Conservation (phyloP, 164 flowering plant genomes). For the Piper longum region DNA sequence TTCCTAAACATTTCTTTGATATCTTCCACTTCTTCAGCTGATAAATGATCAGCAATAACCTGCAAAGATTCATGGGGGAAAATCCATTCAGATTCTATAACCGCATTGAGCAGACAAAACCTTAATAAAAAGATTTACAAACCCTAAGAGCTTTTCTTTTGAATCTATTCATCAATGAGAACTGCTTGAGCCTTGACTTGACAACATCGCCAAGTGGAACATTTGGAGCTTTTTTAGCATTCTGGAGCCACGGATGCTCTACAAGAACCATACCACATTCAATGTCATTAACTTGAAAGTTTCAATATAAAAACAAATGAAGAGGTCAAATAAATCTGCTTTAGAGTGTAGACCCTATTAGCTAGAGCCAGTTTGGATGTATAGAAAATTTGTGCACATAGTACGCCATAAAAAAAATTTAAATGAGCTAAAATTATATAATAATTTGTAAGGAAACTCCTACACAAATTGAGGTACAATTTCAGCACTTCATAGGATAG, state of each 20-base stretch:
- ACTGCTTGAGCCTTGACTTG: conserved; percentile 81
- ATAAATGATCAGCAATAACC: conserved; percentile 88
- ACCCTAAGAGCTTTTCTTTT: conserved; percentile 87
- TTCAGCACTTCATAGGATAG: too few species aligned
- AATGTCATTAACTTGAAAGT: background rate
- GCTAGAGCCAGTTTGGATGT: too few species aligned
- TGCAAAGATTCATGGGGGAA: conserved; percentile 10
- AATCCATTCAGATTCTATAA: background rate
- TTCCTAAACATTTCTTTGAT: conserved; percentile 69
- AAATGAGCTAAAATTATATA: too few species aligned
- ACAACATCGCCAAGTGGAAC: conserved; percentile 91
- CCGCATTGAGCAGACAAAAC: background rate
- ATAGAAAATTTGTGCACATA: too few species aligned
- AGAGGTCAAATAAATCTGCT: background rate
- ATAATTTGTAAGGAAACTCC: too few species aligned
- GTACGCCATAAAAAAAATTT: too few species aligned
- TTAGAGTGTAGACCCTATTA: too few species aligned
- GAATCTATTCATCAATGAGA: conserved; percentile 89
- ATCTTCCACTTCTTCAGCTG: conserved; percentile 72
- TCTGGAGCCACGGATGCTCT: conserved; percentile 91
- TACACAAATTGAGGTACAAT: too few species aligned
- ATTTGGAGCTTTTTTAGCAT: conserved; percentile 87
- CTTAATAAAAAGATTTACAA: conserved; percentile 12
- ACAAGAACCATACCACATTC: conserved; percentile 1
- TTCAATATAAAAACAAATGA: too few species aligned